Conservation (phyloP, 441 rosid genomes). For the Brassica balearica region DNA sequence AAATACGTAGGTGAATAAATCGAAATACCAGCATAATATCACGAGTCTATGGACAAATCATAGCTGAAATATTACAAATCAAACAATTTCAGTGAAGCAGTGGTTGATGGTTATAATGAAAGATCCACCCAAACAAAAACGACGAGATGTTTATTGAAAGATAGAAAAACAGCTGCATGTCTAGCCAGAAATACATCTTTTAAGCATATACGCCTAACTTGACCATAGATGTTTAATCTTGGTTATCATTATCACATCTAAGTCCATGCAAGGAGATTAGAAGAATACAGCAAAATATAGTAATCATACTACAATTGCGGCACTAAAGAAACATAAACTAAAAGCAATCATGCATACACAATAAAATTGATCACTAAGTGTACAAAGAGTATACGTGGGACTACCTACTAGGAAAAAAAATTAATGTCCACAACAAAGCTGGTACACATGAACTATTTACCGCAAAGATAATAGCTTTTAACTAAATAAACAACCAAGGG, state of each 20-base stretch:
- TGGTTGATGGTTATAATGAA: background rate
- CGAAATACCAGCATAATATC: slow-evolving; percentile 8
- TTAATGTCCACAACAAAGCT: background rate
- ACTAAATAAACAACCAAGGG: background rate
- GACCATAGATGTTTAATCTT: background rate
- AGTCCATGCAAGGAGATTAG: background rate
- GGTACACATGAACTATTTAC: background rate
- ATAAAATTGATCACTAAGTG: background rate
- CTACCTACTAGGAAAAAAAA: background rate
- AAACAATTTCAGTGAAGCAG: slow-evolving; percentile 5
- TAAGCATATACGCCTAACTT: background rate
- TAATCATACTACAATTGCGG: background rate
- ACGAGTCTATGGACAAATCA: background rate
- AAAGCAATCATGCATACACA: background rate
- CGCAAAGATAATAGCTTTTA: background rate
- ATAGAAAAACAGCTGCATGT: background rate
- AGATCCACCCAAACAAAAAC: background rate
- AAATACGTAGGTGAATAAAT: background rate
- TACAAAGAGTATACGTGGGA: background rate
- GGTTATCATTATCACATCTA: background rate
- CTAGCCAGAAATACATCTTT: background rate
- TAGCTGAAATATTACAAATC: background rate
- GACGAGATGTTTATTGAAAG: background rate
- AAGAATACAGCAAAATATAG: slow-evolving; percentile 10
- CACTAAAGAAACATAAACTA: background rate